Conservation (phyloP, 345 rosid genomes). For the Lepidium sativum region DNA sequence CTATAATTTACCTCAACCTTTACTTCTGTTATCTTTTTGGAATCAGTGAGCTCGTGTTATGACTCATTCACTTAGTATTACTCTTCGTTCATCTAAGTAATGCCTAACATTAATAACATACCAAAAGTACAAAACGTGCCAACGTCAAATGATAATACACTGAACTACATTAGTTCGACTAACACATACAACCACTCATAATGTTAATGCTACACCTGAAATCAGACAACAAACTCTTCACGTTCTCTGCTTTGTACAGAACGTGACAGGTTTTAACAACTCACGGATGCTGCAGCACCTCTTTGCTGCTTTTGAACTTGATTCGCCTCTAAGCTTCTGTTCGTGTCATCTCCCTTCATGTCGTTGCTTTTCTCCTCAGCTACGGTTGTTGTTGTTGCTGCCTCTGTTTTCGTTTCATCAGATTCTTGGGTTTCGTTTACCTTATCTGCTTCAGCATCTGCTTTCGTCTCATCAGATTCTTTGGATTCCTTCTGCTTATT, state of each 20-base stretch:
- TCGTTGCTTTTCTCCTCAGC: slow-evolving; percentile 11
- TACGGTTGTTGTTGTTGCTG: neutral
- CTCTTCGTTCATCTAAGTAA: neutral
- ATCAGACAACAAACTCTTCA: slow-evolving; percentile 19
- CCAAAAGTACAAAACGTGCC: neutral
- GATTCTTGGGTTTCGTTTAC: neutral
- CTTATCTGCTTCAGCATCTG: neutral
- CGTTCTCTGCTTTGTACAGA: slow-evolving; percentile 9
- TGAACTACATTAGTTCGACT: slow-evolving; percentile 13
- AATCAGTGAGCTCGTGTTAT: neutral
- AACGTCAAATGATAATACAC: slow-evolving; percentile 4
- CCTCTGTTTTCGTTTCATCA: slow-evolving; percentile 8
- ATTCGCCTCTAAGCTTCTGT: slow-evolving; percentile 17
- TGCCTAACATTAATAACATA: slow-evolving; percentile 5
- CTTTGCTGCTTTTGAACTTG: slow-evolving; percentile 19
- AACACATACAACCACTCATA: slow-evolving; percentile 8
- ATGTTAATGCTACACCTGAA: slow-evolving; percentile 23
- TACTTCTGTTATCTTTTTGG: neutral
- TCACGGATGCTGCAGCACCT: slow-evolving; percentile 20
- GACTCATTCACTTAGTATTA: neutral
- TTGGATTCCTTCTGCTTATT: neutral
- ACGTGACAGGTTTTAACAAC: slow-evolving; percentile 15
- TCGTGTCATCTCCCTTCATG: slow-evolving; percentile 14
- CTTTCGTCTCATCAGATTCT: slow-evolving; percentile 7
- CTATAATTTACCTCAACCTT: too few species aligned